Base-by-base conservation (phyloP, 164 flowering plant genomes). In the Chimonanthus salicifolius region DNA sequence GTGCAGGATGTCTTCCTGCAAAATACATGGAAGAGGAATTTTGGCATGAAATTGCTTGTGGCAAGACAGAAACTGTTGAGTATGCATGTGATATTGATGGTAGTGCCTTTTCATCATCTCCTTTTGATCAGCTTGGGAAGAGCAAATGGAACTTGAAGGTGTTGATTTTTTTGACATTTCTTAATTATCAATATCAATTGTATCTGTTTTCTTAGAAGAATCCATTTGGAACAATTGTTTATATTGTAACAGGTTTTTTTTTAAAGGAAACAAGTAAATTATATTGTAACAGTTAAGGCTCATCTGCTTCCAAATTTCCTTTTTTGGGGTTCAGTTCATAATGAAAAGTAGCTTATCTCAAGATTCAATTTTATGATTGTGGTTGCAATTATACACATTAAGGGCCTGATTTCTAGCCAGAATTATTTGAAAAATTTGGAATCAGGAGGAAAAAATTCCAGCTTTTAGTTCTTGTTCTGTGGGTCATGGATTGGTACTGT, bases 41-140 rank as follows among this genome's bases (percentile, higher is more conserved):
- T 85, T 95, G 98, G 99, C 80, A 82, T 71, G 99, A 93, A 88
- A 89, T 95, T 84, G 89, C 94, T 75, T 80, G 85, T 83, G 97
- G 99, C 62, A 92, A 88, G 85, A 89, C 86, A 49, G 94, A 89
- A 82, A 83, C 89, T 78, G 99, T 95, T 75, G 97, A 93, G 83
- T 95, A 93, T 85, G 99, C 99, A 50, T 93, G 97, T 64, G 99
- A 95, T 85, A 89, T 95, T 83, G 99, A 95, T 85, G 99, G 99
- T 76, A 95, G 99, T 86, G 99, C 98, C 72, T 95, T 95, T 80
- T 95, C 99, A 73, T 87, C 92, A 78, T 93, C 97, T 74, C 87
- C 89, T 49, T 73, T 4, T 78, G 97, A 94, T 80, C 88, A 79
- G 50, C 95, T 95, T 84, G 99, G 97, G 63, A 88, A 78, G 76